These are phyloP conservation scores for Ophiosphaerella korrae DNA, from an alignment of 2,329 filamentous ascomycete genomes.

Conservation along the genomic window DNA sequence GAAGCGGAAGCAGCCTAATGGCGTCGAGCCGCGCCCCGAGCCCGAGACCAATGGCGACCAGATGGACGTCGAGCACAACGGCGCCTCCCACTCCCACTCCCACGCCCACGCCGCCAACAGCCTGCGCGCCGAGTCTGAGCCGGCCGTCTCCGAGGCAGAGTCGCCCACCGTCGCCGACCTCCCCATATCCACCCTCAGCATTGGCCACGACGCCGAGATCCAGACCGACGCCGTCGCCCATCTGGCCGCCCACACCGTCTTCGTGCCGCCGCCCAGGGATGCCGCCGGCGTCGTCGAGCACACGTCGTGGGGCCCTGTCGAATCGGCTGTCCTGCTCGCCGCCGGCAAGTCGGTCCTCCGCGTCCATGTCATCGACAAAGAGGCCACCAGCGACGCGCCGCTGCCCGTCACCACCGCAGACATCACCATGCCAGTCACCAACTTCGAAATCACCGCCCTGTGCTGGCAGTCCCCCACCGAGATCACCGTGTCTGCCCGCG, in stretches of 20 bases:
- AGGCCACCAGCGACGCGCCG: conserved; percentile 7
- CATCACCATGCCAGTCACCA: conserved; percentile 34
- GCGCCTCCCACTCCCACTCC: conserved; percentile 18
- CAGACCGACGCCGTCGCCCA: conserved; percentile 45
- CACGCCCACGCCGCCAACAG: conserved; percentile 26
- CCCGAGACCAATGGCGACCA: conserved; percentile 52
- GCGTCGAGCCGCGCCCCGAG: conserved; percentile 37
- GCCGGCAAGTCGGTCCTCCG: conserved; percentile 45
- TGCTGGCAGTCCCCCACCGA: conserved; percentile 44
- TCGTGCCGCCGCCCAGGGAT: conserved; percentile 31
- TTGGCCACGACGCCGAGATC: conserved; percentile 44
- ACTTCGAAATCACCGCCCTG: conserved; percentile 43
- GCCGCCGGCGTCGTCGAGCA: conserved; percentile 34
- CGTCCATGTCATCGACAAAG: conserved; percentile 35
- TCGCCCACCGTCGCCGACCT: conserved; percentile 46
- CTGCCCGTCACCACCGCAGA: conserved; percentile 25
- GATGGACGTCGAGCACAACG: conserved; percentile 53
- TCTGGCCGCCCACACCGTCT: conserved; percentile 37
- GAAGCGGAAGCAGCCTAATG: conserved; percentile 40
- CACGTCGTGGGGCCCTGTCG: conserved; percentile 43
- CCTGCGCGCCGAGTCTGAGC: conserved; percentile 43
- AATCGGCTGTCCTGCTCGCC: conserved; percentile 38
- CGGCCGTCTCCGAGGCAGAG: conserved; percentile 43
- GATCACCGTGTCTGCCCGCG: conserved; percentile 41
- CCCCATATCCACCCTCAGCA: conserved; percentile 46